Evolutionary conservation across 169 alveolate species (phyloP).

Genomic region (Cryptosporidium ubiquitum): DNA sequence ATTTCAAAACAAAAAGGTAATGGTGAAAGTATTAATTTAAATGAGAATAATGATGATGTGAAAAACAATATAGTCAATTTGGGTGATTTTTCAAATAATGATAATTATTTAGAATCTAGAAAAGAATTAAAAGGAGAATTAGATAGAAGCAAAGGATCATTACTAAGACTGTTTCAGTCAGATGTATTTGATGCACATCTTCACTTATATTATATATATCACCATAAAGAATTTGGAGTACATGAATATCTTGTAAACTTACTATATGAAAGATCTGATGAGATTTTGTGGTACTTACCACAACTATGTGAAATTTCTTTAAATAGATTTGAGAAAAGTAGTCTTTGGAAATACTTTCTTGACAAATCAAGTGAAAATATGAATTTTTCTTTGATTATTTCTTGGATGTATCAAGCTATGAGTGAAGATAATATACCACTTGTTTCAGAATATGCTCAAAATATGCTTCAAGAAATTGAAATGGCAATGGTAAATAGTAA

Average conservation of each 20-base stretch:
- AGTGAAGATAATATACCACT: slow-evolving; percentile 82
- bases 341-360: slow-evolving; percentile 75
- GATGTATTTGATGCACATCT: slow-evolving; percentile 90
- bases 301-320: slow-evolving; percentile 79
- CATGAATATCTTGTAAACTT: slow-evolving; percentile 90
- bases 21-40: not conserved
- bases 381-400: slow-evolving; percentile 88
- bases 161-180: slow-evolving; percentile 87
- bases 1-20: not conserved
- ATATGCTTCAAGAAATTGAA: slow-evolving; percentile 89
- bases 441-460: slow-evolving; percentile 79
- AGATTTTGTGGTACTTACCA: slow-evolving; percentile 86
- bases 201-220: slow-evolving; percentile 88
- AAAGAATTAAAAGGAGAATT: not conserved
- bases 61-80: not conserved
- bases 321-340: slow-evolving; percentile 52
- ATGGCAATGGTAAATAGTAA: slow-evolving; percentile 92
- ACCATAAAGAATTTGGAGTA: slow-evolving; percentile 88
- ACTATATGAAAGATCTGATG: slow-evolving; percentile 84
- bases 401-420: slow-evolving; percentile 89
- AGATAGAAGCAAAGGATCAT: slow-evolving; percentile 81
- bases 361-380: slow-evolving; percentile 87
- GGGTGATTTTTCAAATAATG: slow-evolving; percentile 47
- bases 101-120: not conserved
- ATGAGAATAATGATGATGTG: not conserved